Evolutionary conservation across 352 stramenopile genomes (phyloP).

Genomic region (Globisporangium spiculum): DNA sequence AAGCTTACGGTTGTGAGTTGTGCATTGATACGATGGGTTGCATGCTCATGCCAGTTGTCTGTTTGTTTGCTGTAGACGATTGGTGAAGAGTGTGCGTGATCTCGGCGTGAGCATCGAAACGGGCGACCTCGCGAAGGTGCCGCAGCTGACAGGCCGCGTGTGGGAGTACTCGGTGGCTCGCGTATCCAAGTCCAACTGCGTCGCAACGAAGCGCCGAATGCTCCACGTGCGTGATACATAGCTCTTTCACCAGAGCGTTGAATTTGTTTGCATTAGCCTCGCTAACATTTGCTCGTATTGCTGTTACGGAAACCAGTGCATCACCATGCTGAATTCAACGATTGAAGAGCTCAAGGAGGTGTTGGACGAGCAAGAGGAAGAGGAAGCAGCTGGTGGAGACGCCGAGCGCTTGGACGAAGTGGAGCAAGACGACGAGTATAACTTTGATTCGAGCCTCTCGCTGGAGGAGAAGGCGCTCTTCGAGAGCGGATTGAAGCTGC

Average conservation of each 20-base stretch:
- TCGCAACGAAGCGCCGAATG: slow-evolving; percentile 84
- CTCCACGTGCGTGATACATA: slow-evolving; percentile 49
- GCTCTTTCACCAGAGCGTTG: background rate
- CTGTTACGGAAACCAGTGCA: slow-evolving; percentile 33
- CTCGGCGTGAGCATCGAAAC: slow-evolving; percentile 43
- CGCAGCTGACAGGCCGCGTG: slow-evolving; percentile 75
- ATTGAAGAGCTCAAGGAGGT: slow-evolving; percentile 80
- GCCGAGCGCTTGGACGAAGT: slow-evolving; percentile 39
- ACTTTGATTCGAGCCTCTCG: slow-evolving; percentile 73
- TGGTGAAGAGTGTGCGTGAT: slow-evolving; percentile 74
- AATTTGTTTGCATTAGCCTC: background rate
- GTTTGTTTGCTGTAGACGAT: slow-evolving; percentile 33
- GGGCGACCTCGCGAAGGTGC: slow-evolving; percentile 48
- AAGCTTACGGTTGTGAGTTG: background rate
- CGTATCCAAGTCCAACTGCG: slow-evolving; percentile 85
- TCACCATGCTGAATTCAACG: slow-evolving; percentile 80
- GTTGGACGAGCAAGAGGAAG: slow-evolving; percentile 47
- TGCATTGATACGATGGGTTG: background rate
- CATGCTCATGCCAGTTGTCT: slow-evolving; percentile 10
- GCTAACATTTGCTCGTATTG: background rate
- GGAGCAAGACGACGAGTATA: slow-evolving; percentile 65
- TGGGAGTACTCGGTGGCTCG: slow-evolving; percentile 74
- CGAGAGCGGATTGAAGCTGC: slow-evolving; percentile 56
- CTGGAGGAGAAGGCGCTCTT: slow-evolving; percentile 68
- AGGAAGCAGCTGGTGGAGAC: slow-evolving; percentile 17